Base-by-base conservation (phyloP, 768 basidiomycete species). In the Naganishia friedmannii region DNA sequence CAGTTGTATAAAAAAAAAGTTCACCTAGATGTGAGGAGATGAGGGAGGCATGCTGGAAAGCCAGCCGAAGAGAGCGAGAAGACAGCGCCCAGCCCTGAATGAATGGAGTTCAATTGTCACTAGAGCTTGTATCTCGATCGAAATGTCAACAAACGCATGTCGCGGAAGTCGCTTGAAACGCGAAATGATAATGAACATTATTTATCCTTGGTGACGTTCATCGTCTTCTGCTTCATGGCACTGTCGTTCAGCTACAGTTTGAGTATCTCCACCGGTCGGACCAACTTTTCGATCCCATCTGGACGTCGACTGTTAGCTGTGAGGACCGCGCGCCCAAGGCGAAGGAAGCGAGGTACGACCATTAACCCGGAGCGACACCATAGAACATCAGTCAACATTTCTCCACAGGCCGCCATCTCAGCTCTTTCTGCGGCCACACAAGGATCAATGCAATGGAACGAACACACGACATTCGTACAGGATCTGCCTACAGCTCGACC, bases 331-430 rank as follows among this genome's bases (percentile, higher is more conserved):
- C 23, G 48, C 48, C n/a, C n/a, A 51, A 51, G 48, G 6, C 48
- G 48, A 51, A 51, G 48, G 48, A 51, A 26, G 48, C 48, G 48
- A 51, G 48, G 48, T 23, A 13, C 48, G 13, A 23, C 23, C 15
- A 46, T 17, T 21, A 46, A 15, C 45, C 15, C 45, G 15, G 45
- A 10, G 21, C 54, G 54, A 34, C 28, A 15, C 12, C 8, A 55
- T 63, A 63, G 60, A 63, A 45, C 39, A 29, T 63, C 60, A 42
- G 42, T 63, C 60, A 63, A 63, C 60, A 63, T 63, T 29, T 7
- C 39, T 45, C 42, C 23, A 46, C 28, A 21, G 9, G n/a, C 8
- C 39, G 29, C 7, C 26, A 42, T 26, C 17, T 63, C 31, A 63
- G 39, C 28, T 60, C 26, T 42, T 29, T 28, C 26, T 45, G 6